A percentile compares a stretch with the other conserved stretches of the same genome.
Evolutionary conservation across 2,329 filamentous ascomycete species (phyloP).

Genomic region (Xylariaceae sp.): DNA sequence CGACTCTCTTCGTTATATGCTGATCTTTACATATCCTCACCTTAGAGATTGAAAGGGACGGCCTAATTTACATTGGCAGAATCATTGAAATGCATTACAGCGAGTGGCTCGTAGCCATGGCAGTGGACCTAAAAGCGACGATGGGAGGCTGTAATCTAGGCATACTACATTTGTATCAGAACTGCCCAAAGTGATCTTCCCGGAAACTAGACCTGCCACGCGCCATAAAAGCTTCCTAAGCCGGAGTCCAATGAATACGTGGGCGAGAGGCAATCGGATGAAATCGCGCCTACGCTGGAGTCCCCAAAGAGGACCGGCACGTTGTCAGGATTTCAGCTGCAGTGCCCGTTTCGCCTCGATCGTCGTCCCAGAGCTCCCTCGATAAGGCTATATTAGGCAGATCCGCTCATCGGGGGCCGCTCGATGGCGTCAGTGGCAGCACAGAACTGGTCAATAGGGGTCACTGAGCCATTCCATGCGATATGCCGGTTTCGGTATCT

Average conservation of each 20-base stretch:
- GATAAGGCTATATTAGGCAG: conserved; percentile 13
- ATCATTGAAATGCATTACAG: not conserved
- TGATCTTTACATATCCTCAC: conserved; percentile 13
- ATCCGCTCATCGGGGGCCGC: conserved; percentile 9
- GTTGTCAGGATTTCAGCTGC: not conserved
- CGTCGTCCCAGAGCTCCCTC: not conserved
- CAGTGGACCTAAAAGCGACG: not conserved
- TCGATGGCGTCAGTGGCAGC: conserved; percentile 8
- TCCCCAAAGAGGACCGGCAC: conserved; percentile 8
- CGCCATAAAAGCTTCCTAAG: not conserved
- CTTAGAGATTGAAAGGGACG: not conserved
- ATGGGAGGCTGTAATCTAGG: conserved; percentile 8
- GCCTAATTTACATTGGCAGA: conserved; percentile 1
- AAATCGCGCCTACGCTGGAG: conserved; percentile 2
- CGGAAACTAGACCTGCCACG: conserved; percentile 5
- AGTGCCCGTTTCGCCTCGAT: conserved; percentile 7
- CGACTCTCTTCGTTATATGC: not conserved
- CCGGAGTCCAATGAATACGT: conserved; percentile 8
- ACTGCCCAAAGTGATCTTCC: conserved; percentile 7
- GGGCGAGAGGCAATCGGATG: conserved; percentile 15
- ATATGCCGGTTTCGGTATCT: conserved; percentile 30
- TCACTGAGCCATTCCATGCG: conserved; percentile 16
- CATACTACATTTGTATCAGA: conserved; percentile 3
- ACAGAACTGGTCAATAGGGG: conserved; percentile 22
- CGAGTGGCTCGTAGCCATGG: conserved; percentile 1